phyloP scores from a whole-genome alignment of 257 asterid genomes.

The Solanum gandarillasii region DNA sequence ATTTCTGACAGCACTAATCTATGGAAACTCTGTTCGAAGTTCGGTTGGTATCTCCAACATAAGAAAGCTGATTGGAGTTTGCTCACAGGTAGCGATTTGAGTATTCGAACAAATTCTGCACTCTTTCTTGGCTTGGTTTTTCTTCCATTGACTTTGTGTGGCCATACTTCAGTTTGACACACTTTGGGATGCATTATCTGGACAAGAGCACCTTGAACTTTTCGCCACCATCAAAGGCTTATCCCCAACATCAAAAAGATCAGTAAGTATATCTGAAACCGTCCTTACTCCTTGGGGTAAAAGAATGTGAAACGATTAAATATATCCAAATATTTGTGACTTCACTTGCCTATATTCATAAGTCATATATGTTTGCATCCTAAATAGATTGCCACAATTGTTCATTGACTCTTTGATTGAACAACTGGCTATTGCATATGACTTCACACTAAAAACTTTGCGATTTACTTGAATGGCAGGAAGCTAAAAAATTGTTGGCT shows the following conservation, averaged over 20 bases:
- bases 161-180: slow-evolving; percentile 16
- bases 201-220: slow-evolving; percentile 26
- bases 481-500: slow-evolving; percentile 9
- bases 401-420: background rate
- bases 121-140: background rate
- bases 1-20: slow-evolving; percentile 15
- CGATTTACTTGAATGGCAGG: slow-evolving; percentile 2
- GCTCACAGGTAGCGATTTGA: slow-evolving; percentile 18
- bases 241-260: background rate
- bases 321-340: background rate
- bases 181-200: slow-evolving; percentile 25
- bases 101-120: background rate
- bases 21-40: slow-evolving; percentile 21
- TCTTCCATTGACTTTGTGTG: background rate
- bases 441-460: background rate
- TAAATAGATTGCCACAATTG: background rate
- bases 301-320: background rate
- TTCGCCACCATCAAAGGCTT: slow-evolving; percentile 31
- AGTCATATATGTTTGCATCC: background rate
- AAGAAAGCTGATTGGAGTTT: slow-evolving; percentile 25
- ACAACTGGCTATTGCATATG: background rate
- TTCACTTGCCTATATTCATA: background rate
- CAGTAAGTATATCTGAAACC: slow-evolving; percentile 4
- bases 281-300: background rate
- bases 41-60: slow-evolving; percentile 16